Evolutionary conservation across 2,329 filamentous ascomycete genomes (phyloP), one percentile per base, ranked within the genome.

Genomic region (Sclerotinia minor): DNA sequence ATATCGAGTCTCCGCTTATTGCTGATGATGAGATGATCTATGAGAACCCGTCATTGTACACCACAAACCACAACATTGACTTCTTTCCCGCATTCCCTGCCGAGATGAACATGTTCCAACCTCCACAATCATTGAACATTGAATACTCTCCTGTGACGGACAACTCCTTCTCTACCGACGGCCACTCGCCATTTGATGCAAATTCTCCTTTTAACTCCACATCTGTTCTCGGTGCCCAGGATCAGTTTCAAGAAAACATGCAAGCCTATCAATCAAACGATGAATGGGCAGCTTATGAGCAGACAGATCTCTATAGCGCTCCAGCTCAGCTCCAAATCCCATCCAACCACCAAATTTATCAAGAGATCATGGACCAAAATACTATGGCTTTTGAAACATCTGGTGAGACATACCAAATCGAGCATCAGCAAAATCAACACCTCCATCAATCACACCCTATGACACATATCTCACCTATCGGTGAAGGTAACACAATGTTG

Each of bases 401-500:
- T 73, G 44, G 77, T 79, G 44, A 72, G 58, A 68, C 70, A n/a
- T 73, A 71, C 54, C 68, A 58, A 35, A 3, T 24, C 45, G 45
- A 49, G 15, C 58, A 60, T 24, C 58, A 60, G n/a, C 58, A 32
- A 7, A 26, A n/a, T 3, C 57, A 49, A 49, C 44, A 17, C 29
- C 44, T 35, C 15, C 58, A 60, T 19, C 44, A 24, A 13, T 57
- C 71, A n/a, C 71, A 75, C 49, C 73, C 79, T 8, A 76, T 78
- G 47, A 79, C 82, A 35, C 88, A 91, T 69, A 84, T 92, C 70
- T 92, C 90, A 4, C 89, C 89, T 11, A 82, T 83, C 65, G 90
- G 88, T 6, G 89, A 92, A 73, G 83, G 85, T 47, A 88, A 89
- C 69, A 80, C 87, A 1, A 90, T 91, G 80, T 83, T 92, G 44